A percentile compares a stretch with the other conserved stretches of the same genome.
Evolutionary conservation across 129 eudicot genomes (phyloP).

Genomic region (Sambucus nigra): DNA sequence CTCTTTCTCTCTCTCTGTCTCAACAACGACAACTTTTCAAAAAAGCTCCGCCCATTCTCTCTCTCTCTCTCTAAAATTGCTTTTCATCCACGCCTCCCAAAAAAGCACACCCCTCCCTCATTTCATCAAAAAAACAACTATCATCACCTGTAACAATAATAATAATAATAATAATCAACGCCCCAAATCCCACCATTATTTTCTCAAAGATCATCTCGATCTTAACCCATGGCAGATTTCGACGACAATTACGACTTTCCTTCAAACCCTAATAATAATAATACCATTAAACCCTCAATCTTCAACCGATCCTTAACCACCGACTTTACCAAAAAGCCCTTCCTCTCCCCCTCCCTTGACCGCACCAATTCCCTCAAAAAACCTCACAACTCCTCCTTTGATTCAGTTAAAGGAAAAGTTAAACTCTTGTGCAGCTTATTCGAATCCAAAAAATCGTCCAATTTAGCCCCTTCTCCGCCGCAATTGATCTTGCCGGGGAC

Average conservation of each 20-base stretch:
- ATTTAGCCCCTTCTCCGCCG: slow-evolving; percentile 13
- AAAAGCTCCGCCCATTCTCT: not conserved
- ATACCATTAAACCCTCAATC: slow-evolving; percentile 16
- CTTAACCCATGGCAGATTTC: slow-evolving; percentile 4
- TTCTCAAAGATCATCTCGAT: not conserved
- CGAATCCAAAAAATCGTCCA: slow-evolving; percentile 32
- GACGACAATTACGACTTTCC: not conserved
- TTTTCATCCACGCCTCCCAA: not conserved
- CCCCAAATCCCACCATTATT: not conserved
- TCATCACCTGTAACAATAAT: no score
- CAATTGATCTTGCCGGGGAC: slow-evolving; percentile 55
- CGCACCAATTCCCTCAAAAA: slow-evolving; percentile 49
- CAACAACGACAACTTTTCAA: not conserved
- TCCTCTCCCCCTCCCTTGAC: slow-evolving; percentile 22
- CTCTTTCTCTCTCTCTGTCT: not conserved
- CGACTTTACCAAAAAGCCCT: slow-evolving; percentile 38
- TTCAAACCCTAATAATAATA: slow-evolving; percentile 5
- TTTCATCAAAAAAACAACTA: not conserved
- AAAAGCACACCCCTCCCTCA: not conserved
- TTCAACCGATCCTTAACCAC: slow-evolving; percentile 55
- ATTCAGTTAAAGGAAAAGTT: slow-evolving; percentile 58
- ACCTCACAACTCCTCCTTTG: slow-evolving; percentile 33
- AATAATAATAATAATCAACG: no score
- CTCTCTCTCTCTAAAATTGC: not conserved
- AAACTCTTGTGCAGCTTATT: slow-evolving; percentile 47